Evolutionary conservation across 1,284 basidiomycete genomes (phyloP).

Genomic region (Cryptococcus hybrid): DNA sequence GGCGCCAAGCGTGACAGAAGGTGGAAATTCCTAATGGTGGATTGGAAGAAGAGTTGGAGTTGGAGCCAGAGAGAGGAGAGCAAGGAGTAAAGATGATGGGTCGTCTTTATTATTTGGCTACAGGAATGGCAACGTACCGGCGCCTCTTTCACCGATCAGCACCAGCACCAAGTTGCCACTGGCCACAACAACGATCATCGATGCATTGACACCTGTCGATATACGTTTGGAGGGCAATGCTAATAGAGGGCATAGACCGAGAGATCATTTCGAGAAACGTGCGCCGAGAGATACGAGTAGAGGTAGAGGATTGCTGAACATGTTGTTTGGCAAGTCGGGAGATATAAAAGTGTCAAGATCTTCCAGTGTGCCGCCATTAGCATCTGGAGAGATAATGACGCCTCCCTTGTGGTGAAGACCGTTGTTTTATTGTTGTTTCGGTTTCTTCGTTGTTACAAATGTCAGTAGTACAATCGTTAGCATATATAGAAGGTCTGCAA

Average conservation of each 20-base stretch:
- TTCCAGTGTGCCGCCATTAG: background rate
- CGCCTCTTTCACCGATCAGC: background rate
- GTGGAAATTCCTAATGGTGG: background rate
- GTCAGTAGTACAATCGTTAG: background rate
- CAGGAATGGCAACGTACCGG: background rate
- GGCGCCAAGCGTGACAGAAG: conserved; percentile 7
- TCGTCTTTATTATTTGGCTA: background rate
- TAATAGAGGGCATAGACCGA: no score
- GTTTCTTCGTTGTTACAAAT: background rate
- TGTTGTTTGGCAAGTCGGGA: conserved; percentile 1
- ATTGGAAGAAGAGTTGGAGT: conserved; percentile 17
- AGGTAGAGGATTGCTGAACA: conserved; percentile 2
- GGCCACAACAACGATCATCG: background rate
- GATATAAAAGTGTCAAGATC: background rate
- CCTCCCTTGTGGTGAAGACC: background rate
- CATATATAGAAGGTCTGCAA: background rate
- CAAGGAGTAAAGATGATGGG: conserved; percentile 23
- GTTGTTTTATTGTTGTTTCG: background rate
- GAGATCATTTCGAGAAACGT: no score
- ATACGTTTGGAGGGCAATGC: background rate
- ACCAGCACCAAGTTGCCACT: background rate
- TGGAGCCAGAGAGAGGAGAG: conserved; percentile 7
- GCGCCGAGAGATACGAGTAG: conserved; percentile 1
- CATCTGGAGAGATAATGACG: background rate
- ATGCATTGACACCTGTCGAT: background rate